These are phyloP conservation scores for Epichloe scottii DNA, from an alignment of 2,329 filamentous ascomycete species.

Conservation along the genomic window DNA sequence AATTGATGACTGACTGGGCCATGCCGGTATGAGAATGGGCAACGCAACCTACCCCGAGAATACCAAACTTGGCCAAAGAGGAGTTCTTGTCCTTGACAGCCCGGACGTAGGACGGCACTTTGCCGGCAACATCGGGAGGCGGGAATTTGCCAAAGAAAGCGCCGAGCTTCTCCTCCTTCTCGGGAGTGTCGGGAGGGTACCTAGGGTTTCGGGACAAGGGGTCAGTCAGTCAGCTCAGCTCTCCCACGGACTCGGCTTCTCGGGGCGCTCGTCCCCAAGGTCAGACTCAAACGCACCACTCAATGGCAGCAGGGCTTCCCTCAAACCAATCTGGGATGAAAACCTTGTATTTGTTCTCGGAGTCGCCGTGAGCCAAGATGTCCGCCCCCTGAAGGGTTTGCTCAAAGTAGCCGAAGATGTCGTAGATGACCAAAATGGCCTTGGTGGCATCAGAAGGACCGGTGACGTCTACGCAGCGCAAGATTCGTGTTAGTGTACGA, in stretches of 20 bases:
- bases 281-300: slow-evolving; percentile 24
- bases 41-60: slow-evolving; percentile 40
- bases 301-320: slow-evolving; percentile 50
- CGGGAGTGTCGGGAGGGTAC: slow-evolving; percentile 50
- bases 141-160: slow-evolving; percentile 44
- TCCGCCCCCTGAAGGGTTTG: slow-evolving; percentile 61
- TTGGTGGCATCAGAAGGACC: slow-evolving; percentile 36
- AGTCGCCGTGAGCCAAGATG: slow-evolving; percentile 43
- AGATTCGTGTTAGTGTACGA: neutral
- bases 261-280: neutral
- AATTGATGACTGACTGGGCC: neutral
- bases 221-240: neutral
- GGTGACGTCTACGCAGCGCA: slow-evolving; percentile 28
- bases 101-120: slow-evolving; percentile 42
- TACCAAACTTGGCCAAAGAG: slow-evolving; percentile 44
- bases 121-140: slow-evolving; percentile 32
- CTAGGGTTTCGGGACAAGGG: slow-evolving; percentile 16
- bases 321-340: slow-evolving; percentile 90
- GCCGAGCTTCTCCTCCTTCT: slow-evolving; percentile 47
- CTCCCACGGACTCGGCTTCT: neutral
- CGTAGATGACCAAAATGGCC: slow-evolving; percentile 50
- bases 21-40: neutral
- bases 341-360: slow-evolving; percentile 61
- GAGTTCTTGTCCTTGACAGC: slow-evolving; percentile 40
- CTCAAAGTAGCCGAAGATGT: slow-evolving; percentile 59